Conservation (phyloP, 2,329 filamentous ascomycete species). For the Trichoderma breve region DNA sequence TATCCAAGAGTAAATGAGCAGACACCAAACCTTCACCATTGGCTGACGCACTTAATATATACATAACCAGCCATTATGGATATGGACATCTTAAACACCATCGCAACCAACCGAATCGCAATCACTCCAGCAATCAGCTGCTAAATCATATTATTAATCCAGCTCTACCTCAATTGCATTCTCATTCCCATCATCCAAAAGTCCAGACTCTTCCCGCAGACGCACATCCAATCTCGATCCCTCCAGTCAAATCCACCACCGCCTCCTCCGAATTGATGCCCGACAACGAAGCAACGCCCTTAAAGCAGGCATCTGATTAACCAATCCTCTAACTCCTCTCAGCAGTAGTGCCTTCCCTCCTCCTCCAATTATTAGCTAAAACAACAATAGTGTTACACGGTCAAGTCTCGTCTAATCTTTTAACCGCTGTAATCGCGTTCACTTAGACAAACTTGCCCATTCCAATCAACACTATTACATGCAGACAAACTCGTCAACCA, state of each 20-base stretch:
- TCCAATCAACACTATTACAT: not conserved
- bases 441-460: not conserved
- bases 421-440: not conserved
- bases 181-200: not conserved
- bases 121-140: not conserved
- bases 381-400: not conserved
- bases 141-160: not conserved
- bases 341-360: not conserved
- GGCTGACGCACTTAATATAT: not conserved
- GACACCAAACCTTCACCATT: not conserved
- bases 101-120: not conserved
- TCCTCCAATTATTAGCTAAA: not conserved
- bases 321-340: not conserved
- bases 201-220: not conserved
- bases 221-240: too few relatives aligned
- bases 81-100: not conserved
- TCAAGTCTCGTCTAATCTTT: not conserved
- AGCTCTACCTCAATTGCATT: not conserved
- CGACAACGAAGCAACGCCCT: not conserved
- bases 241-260: not conserved
- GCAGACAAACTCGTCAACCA: not conserved
- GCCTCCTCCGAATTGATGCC: not conserved
- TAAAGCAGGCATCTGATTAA: constrained; percentile 1
- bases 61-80: not conserved
- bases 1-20: not conserved